phyloP scores from a whole-genome alignment of 129 eudicot species.

The Pittosporum tobira region DNA sequence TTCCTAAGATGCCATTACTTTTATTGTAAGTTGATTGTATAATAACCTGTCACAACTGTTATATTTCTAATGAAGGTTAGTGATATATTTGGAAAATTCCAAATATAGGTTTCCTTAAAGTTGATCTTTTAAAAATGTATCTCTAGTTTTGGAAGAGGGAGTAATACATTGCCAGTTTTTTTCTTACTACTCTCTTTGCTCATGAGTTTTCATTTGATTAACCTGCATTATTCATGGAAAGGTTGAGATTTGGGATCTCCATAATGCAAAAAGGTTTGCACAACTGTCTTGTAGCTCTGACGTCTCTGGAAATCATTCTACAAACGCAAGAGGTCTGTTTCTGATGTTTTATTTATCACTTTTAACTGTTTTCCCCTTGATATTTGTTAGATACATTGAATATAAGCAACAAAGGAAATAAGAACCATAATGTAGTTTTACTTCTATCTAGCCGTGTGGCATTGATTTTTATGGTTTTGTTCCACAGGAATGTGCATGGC shows the following conservation, averaged over 20 bases:
- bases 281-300: constrained; percentile 32
- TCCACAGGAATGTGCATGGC: constrained; percentile 89
- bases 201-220: constrained; percentile 8
- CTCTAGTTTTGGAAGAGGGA: too few relatives aligned
- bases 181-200: neutral
- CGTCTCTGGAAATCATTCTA: constrained; percentile 27
- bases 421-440: neutral
- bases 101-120: too few relatives aligned
- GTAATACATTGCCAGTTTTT: neutral
- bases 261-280: constrained; percentile 48
- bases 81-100: too few relatives aligned
- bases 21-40: too few relatives aligned
- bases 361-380: too few relatives aligned
- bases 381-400: neutral
- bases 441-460: neutral
- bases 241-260: constrained; percentile 93
- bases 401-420: neutral
- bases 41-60: too few relatives aligned
- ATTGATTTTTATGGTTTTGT: neutral
- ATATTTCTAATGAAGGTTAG: too few relatives aligned
- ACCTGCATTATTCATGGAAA: constrained; percentile 20
- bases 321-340: constrained; percentile 54
- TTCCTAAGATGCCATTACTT: too few relatives aligned
- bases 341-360: neutral
- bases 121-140: too few relatives aligned